Percentiles rank a stretch among this genome's conserved stretches.
Evolutionary conservation across 352 stramenopile genomes (phyloP).

Genomic region (Phytophthora melonis): DNA sequence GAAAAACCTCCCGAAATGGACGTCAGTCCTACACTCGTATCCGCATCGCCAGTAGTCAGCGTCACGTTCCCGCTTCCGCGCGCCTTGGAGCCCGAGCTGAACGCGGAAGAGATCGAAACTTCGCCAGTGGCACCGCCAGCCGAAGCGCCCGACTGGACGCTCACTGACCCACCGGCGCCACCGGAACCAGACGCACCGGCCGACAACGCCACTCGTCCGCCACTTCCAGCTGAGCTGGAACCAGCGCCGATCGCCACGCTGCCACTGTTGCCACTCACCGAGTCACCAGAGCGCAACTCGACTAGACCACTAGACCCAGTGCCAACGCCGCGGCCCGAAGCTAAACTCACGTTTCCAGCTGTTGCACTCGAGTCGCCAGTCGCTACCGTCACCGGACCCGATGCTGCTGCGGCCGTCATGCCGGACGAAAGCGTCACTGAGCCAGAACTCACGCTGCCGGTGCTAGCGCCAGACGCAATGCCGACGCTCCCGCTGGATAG

Average conservation of each 20-base stretch:
- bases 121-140: constrained; percentile 4
- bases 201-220: constrained; percentile 11
- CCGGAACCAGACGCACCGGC: constrained; percentile 11
- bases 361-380: constrained; percentile 10
- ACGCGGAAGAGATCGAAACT: constrained; percentile 14
- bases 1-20: constrained; percentile 16
- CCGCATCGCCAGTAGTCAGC: constrained; percentile 12
- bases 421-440: constrained; percentile 23
- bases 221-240: constrained; percentile 10
- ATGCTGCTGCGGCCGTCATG: background rate
- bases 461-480: constrained; percentile 15
- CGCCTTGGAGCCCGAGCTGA: constrained; percentile 8
- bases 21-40: constrained; percentile 11
- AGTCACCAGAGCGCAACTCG: constrained; percentile 16
- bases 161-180: constrained; percentile 11
- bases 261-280: constrained; percentile 8
- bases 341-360: constrained; percentile 9
- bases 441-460: constrained; percentile 21
- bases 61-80: constrained; percentile 16
- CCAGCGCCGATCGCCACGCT: constrained; percentile 13
- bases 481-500: constrained; percentile 24
- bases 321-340: constrained; percentile 9
- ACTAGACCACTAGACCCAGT: constrained; percentile 7
- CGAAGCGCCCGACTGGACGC: constrained; percentile 15
- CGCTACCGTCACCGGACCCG: constrained; percentile 8